A percentile compares a stretch with the other conserved stretches of the same genome.
These are phyloP conservation scores for Termitomyces sp. DNA, from an alignment of 1,284 basidiomycete species.

Conservation along the genomic window DNA sequence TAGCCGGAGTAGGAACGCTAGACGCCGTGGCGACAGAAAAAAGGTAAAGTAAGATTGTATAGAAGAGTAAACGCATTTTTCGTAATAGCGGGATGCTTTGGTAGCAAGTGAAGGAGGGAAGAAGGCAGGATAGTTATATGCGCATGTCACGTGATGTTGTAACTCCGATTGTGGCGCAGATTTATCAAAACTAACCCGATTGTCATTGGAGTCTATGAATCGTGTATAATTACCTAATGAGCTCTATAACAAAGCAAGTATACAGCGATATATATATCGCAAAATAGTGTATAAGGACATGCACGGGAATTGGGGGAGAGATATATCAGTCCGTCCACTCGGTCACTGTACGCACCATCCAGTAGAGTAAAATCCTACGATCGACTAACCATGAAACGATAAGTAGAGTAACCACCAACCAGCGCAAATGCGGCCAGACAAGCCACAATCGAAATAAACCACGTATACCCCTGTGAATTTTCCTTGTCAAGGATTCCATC, in stretches of 20 bases:
- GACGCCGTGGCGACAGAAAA: background rate
- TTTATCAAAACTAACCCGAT: background rate
- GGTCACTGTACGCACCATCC: background rate
- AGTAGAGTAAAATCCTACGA: background rate
- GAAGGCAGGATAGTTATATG: too few species aligned
- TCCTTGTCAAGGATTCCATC: background rate
- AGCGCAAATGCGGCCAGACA: constrained; percentile 73
- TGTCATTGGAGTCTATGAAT: background rate
- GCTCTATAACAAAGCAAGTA: background rate
- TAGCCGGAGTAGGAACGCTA: background rate
- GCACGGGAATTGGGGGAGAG: background rate
- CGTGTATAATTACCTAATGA: background rate
- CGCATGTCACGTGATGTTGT: constrained; percentile 5
- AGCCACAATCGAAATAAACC: constrained; percentile 86
- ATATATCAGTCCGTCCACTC: background rate
- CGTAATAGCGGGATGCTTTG: background rate
- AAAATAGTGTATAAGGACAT: background rate
- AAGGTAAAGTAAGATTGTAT: background rate
- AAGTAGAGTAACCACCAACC: constrained; percentile 79
- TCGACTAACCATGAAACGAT: constrained; percentile 59
- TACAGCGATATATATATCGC: background rate
- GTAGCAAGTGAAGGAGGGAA: background rate
- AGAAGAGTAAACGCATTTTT: background rate
- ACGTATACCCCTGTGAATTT: constrained; percentile 46
- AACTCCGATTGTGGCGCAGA: constrained; percentile 2